phyloP scores from a whole-genome alignment of 805 yeast genomes.

The Candida multigemmis region DNA sequence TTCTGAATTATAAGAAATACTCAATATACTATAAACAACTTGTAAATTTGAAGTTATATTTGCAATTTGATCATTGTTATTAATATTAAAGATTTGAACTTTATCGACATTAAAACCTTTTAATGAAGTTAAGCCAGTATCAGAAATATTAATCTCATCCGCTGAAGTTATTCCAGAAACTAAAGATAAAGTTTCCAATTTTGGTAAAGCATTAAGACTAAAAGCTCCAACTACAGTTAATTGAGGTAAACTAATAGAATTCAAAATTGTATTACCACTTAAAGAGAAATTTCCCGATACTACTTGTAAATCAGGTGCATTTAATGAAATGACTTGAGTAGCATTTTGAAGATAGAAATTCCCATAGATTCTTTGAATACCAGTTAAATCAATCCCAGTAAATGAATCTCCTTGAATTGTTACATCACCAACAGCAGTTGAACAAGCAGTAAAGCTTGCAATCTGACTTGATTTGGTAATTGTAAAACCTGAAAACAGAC shows the following conservation, averaged over 20 bases:
- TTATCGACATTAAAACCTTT: constrained; percentile 51
- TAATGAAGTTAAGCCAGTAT: constrained; percentile 61
- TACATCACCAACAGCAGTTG: constrained; percentile 73
- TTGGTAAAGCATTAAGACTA: constrained; percentile 78
- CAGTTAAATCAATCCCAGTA: constrained; percentile 59
- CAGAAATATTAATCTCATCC: constrained; percentile 59
- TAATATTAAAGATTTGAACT: constrained; percentile 57
- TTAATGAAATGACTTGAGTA: constrained; percentile 48
- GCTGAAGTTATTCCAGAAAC: constrained; percentile 63
- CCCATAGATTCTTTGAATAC: constrained; percentile 73
- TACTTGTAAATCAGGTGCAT: constrained; percentile 72
- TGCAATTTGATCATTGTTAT: constrained; percentile 81
- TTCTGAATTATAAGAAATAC: constrained; percentile 81
- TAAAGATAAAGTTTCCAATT: constrained; percentile 63
- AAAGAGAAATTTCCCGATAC: constrained; percentile 66
- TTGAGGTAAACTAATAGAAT: constrained; percentile 63
- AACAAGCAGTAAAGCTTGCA: constrained; percentile 65
- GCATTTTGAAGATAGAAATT: constrained; percentile 60
- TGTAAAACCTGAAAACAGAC: constrained; percentile 57
- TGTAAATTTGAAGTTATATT: constrained; percentile 64
- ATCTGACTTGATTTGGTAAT: constrained; percentile 77
- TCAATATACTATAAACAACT: constrained; percentile 65
- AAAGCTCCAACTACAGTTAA: constrained; percentile 78
- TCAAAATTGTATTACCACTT: constrained; percentile 54
- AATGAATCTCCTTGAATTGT: constrained; percentile 52